Percentiles rank a stretch among this genome's conserved stretches.
Conservation (phyloP, 768 basidiomycete genomes). For the Serendipita sp. region DNA sequence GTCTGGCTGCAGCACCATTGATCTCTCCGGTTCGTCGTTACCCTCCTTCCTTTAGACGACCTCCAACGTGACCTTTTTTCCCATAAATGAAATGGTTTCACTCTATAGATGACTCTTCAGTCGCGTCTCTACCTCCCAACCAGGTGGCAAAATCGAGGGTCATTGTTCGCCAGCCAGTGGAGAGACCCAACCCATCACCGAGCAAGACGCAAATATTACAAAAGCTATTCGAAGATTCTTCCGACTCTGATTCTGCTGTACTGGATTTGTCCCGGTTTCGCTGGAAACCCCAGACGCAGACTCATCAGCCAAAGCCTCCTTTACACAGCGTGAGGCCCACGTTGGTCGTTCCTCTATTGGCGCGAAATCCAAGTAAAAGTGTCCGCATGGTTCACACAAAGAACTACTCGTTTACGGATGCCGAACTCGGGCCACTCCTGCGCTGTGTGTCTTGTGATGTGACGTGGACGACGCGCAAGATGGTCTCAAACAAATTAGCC, state of each 20-base stretch:
- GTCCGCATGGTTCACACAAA: background rate
- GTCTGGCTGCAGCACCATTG: background rate
- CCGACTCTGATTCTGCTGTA: background rate
- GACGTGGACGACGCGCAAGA: conserved; percentile 59
- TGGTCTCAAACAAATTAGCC: conserved; percentile 39
- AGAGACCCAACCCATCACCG: background rate
- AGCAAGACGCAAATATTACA: background rate
- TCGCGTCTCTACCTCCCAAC: background rate
- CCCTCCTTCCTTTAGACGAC: too few species aligned
- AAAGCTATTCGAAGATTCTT: background rate
- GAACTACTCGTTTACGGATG: conserved; percentile 2
- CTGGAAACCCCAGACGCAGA: background rate
- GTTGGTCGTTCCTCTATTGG: too few species aligned
- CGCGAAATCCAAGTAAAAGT: too few species aligned
- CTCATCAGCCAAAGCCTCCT: background rate
- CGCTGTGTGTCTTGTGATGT: conserved; percentile 4
- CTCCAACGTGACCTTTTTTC: background rate
- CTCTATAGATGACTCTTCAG: background rate
- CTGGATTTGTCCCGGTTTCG: background rate
- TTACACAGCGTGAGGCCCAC: background rate
- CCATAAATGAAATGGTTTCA: background rate
- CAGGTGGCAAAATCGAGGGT: background rate
- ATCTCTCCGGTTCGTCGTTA: background rate
- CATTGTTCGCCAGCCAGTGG: background rate
- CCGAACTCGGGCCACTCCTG: background rate